Evolutionary conservation across 1,284 basidiomycete genomes (phyloP).

Genomic region (Cystobasidium pallidum): DNA sequence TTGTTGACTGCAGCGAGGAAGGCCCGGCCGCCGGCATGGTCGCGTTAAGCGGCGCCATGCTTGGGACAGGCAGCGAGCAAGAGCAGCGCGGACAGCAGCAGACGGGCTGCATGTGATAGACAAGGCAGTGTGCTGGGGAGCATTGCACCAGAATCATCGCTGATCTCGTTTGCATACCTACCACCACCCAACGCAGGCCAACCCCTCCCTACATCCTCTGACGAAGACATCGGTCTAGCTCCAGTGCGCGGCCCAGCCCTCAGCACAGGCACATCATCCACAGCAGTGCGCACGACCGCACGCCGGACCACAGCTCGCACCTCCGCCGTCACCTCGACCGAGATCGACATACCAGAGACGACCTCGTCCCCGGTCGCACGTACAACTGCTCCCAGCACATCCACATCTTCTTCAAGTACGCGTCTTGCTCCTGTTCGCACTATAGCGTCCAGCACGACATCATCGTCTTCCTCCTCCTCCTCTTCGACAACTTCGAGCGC

Average conservation of each 20-base stretch:
- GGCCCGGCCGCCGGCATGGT: neutral
- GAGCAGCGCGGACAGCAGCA: no score
- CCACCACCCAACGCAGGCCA: slow-evolving; percentile 16
- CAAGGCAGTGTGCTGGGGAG: no score
- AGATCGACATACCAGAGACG: neutral
- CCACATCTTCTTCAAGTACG: slow-evolving; percentile 2
- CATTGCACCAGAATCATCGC: no score
- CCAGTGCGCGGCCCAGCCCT: neutral
- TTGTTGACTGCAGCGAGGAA: slow-evolving; percentile 17
- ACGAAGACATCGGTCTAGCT: slow-evolving; percentile 10
- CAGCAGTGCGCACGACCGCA: neutral
- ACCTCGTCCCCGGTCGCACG: neutral
- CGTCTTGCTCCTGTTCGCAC: slow-evolving; percentile 5
- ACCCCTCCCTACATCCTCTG: slow-evolving; percentile 2
- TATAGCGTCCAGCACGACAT: slow-evolving; percentile 25
- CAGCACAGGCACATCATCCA: neutral
- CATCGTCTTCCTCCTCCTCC: neutral
- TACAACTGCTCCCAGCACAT: neutral
- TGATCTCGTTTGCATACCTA: no score
- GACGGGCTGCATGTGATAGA: no score
- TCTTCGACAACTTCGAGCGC: slow-evolving; percentile 5
- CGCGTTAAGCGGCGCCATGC: slow-evolving; percentile 10
- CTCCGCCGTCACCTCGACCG: neutral
- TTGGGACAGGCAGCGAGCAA: no score
- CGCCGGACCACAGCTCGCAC: neutral